Evolutionary conservation across 345 rosid species (phyloP).

Genomic region (Bruguiera gymnorhiza): DNA sequence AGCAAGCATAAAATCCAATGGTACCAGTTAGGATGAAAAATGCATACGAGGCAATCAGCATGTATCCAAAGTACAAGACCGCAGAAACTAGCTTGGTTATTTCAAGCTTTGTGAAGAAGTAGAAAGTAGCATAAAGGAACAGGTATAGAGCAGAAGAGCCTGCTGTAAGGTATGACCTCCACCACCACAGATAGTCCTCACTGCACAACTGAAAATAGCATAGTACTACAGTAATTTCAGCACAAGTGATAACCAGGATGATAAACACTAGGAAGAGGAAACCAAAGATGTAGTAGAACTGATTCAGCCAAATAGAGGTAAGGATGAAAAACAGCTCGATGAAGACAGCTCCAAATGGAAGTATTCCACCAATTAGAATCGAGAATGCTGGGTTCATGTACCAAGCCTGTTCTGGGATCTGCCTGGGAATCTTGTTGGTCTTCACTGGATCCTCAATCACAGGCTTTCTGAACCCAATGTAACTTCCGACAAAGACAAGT

Average conservation of each 20-base stretch:
- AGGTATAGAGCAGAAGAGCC: slow-evolving; percentile 45
- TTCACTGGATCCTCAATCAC: slow-evolving; percentile 40
- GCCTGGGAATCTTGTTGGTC: slow-evolving; percentile 47
- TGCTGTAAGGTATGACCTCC: slow-evolving; percentile 41
- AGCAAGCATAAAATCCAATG: slow-evolving; percentile 39
- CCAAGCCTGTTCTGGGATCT: slow-evolving; percentile 41
- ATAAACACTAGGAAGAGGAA: slow-evolving; percentile 43
- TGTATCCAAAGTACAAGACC: slow-evolving; percentile 39
- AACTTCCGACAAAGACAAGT: slow-evolving; percentile 41
- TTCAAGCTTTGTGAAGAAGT: slow-evolving; percentile 43
- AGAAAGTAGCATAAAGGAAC: slow-evolving; percentile 37
- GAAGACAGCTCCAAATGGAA: slow-evolving; percentile 46
- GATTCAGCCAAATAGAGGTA: slow-evolving; percentile 47
- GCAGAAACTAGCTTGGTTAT: slow-evolving; percentile 39
- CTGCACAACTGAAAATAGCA: slow-evolving; percentile 49
- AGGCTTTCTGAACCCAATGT: slow-evolving; percentile 36
- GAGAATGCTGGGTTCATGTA: slow-evolving; percentile 39
- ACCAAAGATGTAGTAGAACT: slow-evolving; percentile 47
- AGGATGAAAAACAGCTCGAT: slow-evolving; percentile 44
- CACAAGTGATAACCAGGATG: slow-evolving; percentile 40
- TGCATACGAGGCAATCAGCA: slow-evolving; percentile 37
- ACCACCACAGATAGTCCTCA: slow-evolving; percentile 47
- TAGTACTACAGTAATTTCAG: slow-evolving; percentile 37
- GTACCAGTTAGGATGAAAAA: slow-evolving; percentile 41
- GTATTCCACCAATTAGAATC: slow-evolving; percentile 37